These are phyloP conservation scores for Dalbergia oliveri DNA, from an alignment of 306 rosid genomes.

Conservation along the genomic window DNA sequence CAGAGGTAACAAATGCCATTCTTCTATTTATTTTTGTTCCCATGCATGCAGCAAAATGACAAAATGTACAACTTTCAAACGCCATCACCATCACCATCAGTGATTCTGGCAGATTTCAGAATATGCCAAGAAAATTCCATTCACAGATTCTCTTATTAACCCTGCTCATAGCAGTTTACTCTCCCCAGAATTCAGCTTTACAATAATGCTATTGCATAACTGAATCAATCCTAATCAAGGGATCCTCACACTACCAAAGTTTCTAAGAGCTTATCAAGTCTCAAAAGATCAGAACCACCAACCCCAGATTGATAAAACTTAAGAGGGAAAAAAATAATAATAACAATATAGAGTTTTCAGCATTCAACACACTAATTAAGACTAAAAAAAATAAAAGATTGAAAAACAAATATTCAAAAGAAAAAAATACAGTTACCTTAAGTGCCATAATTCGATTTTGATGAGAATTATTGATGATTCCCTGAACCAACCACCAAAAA, in stretches of 20 bases:
- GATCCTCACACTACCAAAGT: background rate
- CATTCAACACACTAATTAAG: background rate
- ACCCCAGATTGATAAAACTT: background rate
- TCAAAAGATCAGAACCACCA: background rate
- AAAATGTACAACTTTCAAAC: constrained; percentile 13
- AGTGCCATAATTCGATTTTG: constrained; percentile 59
- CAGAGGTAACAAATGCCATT: background rate
- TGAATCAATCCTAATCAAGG: background rate
- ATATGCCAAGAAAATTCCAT: constrained; percentile 34
- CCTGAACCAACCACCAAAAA: constrained; percentile 45
- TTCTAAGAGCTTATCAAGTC: constrained; percentile 11
- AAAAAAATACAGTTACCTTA: constrained; percentile 59
- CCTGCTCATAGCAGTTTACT: background rate
- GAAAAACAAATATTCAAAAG: background rate
- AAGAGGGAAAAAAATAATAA: background rate
- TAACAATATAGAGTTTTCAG: background rate
- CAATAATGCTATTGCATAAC: background rate
- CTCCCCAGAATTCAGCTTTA: constrained; percentile 1
- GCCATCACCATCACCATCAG: background rate
- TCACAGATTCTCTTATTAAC: constrained; percentile 6
- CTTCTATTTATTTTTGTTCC: background rate
- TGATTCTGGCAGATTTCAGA: constrained; percentile 18
- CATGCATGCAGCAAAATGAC: constrained; percentile 12
- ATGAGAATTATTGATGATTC: constrained; percentile 49
- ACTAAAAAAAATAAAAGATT: background rate